Evolutionary conservation across 2,329 filamentous ascomycete species (phyloP), one percentile per base, ranked within the genome.

Genomic region (Pseudocercospora musae): DNA sequence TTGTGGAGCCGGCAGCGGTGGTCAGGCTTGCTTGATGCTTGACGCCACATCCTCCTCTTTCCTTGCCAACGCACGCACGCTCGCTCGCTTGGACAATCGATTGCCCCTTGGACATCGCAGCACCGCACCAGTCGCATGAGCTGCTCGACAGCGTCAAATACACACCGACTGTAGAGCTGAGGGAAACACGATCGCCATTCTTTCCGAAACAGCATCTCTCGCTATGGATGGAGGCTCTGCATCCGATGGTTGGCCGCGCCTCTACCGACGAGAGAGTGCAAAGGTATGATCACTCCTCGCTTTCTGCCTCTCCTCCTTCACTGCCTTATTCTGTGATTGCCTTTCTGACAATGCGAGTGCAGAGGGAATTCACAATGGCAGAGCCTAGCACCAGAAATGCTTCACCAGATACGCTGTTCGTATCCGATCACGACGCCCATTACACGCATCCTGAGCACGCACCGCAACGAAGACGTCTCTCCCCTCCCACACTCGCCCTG

Each of bases 361-460:
- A 69, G 68, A 59, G 66, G 31, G 67, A 31, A 58, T 69, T 62
- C 58, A 63, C 58, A 46, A 70, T 70, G 68, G 58, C 63, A 20
- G 54, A 59, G 20, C 48, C 40, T 53, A 56, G 57, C 15, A 54
- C 52, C n/a, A 60, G 66, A 46, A 61, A 59, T 60, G 54, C 40
- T 33, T 66, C 66, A 10, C 64, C 66, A 18, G 62, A 65, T 37
- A 57, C 72, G 31, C 69, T 74, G 33, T 73, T 74, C 57, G 65
- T 73, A 9, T 62, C 70, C n/a, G 62, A 69, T 33, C 54, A 63
- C 27, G 67, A 72, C 58, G 67, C 69, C 40, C 71, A 71, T 61
- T 70, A 73, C 65, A 48, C 40, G 23, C 62, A 66, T 48, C 64
- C 73, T 65, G 76, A 75, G 67, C 72, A 75, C 6, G 59, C 72